Evolutionary conservation across 176 grass and related monocot genomes (phyloP).

Genomic region (Thalia dealbata): DNA sequence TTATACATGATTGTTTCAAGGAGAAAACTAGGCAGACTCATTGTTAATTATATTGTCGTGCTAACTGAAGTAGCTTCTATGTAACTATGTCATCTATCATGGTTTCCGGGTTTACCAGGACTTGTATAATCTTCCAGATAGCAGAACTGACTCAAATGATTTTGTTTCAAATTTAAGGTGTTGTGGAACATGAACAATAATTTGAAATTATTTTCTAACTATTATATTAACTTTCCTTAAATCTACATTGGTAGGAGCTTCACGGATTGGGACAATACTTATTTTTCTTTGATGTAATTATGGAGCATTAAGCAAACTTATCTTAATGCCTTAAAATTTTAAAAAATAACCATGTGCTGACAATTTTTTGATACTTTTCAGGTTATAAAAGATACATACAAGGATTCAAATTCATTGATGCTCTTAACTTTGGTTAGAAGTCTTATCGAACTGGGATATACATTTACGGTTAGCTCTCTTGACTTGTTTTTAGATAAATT

Average conservation of each 20-base stretch:
- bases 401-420: slow-evolving; percentile 62
- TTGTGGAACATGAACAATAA: too few species aligned
- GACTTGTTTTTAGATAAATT: slow-evolving; percentile 2
- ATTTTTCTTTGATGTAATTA: not conserved
- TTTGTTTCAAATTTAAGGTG: too few species aligned
- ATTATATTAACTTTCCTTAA: not conserved
- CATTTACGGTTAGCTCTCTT: slow-evolving; percentile 46
- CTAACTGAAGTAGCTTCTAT: too few species aligned
- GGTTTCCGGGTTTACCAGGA: too few species aligned
- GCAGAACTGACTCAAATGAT: too few species aligned
- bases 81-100: too few species aligned
- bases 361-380: slow-evolving; percentile 28
- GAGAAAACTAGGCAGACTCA: too few species aligned
- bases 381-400: slow-evolving; percentile 49
- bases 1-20: too few species aligned
- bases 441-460: slow-evolving; percentile 59
- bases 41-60: too few species aligned
- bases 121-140: too few species aligned
- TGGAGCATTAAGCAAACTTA: not conserved
- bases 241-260: not conserved
- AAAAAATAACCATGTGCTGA: not conserved
- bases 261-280: not conserved
- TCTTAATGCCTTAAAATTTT: slow-evolving; percentile 9
- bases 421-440: slow-evolving; percentile 59
- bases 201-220: too few species aligned